Conservation (phyloP, 805 yeast species). For the Wickerhamiella azymoides region DNA sequence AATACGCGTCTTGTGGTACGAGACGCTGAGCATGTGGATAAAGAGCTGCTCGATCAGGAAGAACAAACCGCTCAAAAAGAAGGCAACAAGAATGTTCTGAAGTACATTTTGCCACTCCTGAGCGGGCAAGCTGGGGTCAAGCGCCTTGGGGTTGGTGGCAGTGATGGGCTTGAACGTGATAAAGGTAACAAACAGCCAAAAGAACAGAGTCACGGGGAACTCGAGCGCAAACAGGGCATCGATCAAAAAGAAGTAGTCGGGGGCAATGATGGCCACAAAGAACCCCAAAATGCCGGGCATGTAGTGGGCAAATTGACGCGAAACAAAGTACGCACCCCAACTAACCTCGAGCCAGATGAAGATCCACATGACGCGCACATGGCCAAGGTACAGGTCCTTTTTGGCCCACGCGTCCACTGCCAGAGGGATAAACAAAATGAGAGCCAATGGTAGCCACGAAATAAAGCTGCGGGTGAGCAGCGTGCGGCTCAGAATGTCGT, state of each 20-base stretch:
- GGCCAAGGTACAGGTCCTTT: slow-evolving; percentile 22
- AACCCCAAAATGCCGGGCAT: slow-evolving; percentile 22
- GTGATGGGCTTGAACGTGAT: slow-evolving; percentile 27
- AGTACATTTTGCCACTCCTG: slow-evolving; percentile 27
- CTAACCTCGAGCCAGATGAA: slow-evolving; percentile 30
- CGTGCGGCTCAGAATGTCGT: slow-evolving; percentile 13
- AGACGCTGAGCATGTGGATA: slow-evolving; percentile 28
- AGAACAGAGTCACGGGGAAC: slow-evolving; percentile 22
- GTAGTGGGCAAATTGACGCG: slow-evolving; percentile 24
- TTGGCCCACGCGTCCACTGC: slow-evolving; percentile 28
- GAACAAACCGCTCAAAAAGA: slow-evolving; percentile 26
- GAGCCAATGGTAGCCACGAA: slow-evolving; percentile 28
- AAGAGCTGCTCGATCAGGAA: slow-evolving; percentile 26
- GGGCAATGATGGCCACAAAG: slow-evolving; percentile 23
- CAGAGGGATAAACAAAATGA: slow-evolving; percentile 26
- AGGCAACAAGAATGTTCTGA: slow-evolving; percentile 26
- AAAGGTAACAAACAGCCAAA: slow-evolving; percentile 27
- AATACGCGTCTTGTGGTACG: slow-evolving; percentile 29
- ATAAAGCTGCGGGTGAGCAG: slow-evolving; percentile 24
- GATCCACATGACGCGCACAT: slow-evolving; percentile 26
- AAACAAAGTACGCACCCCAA: slow-evolving; percentile 28
- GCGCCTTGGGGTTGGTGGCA: slow-evolving; percentile 20
- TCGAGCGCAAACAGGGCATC: slow-evolving; percentile 26
- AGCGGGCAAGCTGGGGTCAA: slow-evolving; percentile 12
- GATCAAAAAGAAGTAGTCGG: slow-evolving; percentile 22